These are phyloP conservation scores for Crithidia sp. DNA, from an alignment of 208 protist genomes.

Conservation along the genomic window DNA sequence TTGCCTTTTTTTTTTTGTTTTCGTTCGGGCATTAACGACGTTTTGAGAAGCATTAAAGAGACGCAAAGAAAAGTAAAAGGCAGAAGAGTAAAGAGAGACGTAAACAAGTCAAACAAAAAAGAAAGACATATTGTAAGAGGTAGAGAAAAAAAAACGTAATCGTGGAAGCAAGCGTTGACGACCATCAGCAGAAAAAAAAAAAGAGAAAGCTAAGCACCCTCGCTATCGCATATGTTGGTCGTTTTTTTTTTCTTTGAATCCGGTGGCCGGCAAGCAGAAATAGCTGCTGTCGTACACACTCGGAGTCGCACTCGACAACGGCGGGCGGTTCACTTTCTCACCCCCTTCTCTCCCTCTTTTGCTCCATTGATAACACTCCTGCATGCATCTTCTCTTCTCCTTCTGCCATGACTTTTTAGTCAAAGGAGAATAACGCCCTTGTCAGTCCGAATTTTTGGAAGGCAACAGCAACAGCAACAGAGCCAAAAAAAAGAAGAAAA, in stretches of 20 bases:
- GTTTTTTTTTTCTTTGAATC: not conserved
- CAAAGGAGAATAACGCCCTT: not conserved
- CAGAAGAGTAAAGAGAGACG: not conserved
- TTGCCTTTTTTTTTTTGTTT: too few relatives aligned
- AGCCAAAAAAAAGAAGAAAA: conserved; percentile 7
- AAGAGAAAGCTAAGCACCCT: not conserved
- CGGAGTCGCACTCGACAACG: too few relatives aligned
- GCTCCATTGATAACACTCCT: too few relatives aligned
- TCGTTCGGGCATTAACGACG: too few relatives aligned
- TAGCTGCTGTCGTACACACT: too few relatives aligned
- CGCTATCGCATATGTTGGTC: not conserved
- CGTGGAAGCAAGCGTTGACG: not conserved
- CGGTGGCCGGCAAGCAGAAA: too few relatives aligned
- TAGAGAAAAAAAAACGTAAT: not conserved
- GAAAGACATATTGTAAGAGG: not conserved
- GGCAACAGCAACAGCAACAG: conserved; percentile 8
- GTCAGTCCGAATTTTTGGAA: not conserved
- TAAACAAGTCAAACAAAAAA: not conserved
- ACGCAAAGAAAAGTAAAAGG: not conserved
- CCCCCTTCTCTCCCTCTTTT: too few relatives aligned
- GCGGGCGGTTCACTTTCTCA: too few relatives aligned
- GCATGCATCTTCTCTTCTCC: not conserved
- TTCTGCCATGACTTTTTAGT: conserved; percentile 1
- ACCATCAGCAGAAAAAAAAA: conserved; percentile 7
- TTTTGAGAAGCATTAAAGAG: not conserved